Percentiles rank a stretch among this genome's conserved stretches.
Conservation (phyloP, 306 rosid species). For the Dryas drummondii region DNA sequence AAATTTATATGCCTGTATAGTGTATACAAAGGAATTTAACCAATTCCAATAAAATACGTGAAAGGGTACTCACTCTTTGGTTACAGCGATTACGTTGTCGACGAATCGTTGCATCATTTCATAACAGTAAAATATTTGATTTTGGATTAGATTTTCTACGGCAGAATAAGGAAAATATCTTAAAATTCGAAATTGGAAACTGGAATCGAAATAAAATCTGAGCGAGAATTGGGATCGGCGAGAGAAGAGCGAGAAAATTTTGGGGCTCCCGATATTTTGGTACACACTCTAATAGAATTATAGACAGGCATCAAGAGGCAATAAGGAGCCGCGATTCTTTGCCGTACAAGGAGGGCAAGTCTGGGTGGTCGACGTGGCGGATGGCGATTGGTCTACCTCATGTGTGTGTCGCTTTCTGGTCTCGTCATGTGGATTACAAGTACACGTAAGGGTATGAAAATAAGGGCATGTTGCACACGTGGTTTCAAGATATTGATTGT, state of each 20-base stretch:
- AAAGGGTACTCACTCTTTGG: conserved; percentile 65
- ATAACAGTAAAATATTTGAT: not conserved
- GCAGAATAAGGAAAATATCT: not conserved
- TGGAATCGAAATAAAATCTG: conserved; percentile 8
- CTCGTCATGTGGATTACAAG: not conserved
- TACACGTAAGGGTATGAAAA: conserved; percentile 17
- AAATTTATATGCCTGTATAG: not conserved
- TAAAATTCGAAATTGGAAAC: conserved; percentile 18
- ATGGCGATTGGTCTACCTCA: not conserved
- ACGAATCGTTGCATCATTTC: conserved; percentile 64
- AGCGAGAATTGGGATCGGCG: conserved; percentile 16
- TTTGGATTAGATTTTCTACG: conserved; percentile 9
- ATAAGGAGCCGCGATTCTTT: conserved; percentile 9
- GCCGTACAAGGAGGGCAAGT: conserved; percentile 1
- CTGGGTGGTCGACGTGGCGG: conserved; percentile 29
- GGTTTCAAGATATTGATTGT: not conserved
- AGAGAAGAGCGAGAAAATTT: conserved; percentile 12
- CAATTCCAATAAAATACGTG: not conserved
- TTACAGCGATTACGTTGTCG: conserved; percentile 62
- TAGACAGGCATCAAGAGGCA: not conserved
- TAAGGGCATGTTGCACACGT: not conserved
- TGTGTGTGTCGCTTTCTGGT: conserved; percentile 10
- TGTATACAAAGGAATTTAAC: not conserved
- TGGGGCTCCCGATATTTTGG: not conserved
- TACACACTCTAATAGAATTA: not conserved